These are phyloP conservation scores for Cyberlindnera subsufficiens DNA, from an alignment of 805 yeast species.

Conservation along the genomic window DNA sequence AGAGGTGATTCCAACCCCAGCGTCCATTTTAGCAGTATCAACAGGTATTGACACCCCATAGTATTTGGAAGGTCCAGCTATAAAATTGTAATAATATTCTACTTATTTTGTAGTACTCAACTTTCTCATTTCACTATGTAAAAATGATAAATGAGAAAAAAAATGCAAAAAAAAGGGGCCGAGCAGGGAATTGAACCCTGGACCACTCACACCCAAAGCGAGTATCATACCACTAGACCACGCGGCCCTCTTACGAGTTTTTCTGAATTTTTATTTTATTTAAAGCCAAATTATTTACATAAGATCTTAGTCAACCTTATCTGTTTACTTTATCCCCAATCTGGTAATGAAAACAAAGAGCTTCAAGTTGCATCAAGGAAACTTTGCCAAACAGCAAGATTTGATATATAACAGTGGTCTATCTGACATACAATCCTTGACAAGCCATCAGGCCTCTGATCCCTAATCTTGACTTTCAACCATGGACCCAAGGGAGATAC, in stretches of 20 bases:
- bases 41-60: too few species aligned
- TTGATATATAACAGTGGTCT: background rate
- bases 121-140: too few species aligned
- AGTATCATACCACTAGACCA: conserved; percentile 30
- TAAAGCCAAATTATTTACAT: background rate
- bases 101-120: too few species aligned
- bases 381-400: background rate
- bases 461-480: background rate
- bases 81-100: too few species aligned
- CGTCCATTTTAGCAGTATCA: too few species aligned
- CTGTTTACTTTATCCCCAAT: conserved; percentile 10
- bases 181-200: conserved; percentile 30
- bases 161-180: conserved; percentile 25
- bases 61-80: too few species aligned
- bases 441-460: background rate
- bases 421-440: background rate
- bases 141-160: too few species aligned
- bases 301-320: background rate
- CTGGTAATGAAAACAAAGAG: conserved; percentile 11
- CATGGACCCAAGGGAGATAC: background rate
- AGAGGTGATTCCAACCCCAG: too few species aligned
- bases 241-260: conserved; percentile 19
- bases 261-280: background rate
- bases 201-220: conserved; percentile 31
- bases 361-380: background rate